A percentile compares a stretch with the other conserved stretches of the same genome.
Evolutionary conservation across 2,329 filamentous ascomycete genomes (phyloP).

Genomic region (Fusarium tjaetaba): DNA sequence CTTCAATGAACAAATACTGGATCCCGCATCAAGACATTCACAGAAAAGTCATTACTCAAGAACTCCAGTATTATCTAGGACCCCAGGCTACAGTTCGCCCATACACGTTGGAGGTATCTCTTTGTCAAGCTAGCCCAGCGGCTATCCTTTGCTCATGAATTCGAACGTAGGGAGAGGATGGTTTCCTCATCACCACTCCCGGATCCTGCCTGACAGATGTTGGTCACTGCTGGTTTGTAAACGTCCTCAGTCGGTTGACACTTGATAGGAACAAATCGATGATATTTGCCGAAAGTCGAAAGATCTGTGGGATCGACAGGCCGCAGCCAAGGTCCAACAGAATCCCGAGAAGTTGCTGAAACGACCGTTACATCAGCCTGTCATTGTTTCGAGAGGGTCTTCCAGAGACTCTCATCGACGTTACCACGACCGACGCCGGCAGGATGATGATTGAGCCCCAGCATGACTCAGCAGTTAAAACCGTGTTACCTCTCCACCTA

Average conservation of each 20-base stretch:
- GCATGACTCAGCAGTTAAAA: slow-evolving; percentile 10
- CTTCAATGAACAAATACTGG: slow-evolving; percentile 67
- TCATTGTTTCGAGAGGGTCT: slow-evolving; percentile 55
- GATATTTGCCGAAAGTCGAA: slow-evolving; percentile 69
- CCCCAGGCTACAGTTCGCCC: slow-evolving; percentile 66
- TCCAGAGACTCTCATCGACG: slow-evolving; percentile 40
- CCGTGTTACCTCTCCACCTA: background rate
- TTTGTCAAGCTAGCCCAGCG: slow-evolving; percentile 27
- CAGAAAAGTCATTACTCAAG: slow-evolving; percentile 67
- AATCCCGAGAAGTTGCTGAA: slow-evolving; percentile 62
- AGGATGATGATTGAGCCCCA: slow-evolving; percentile 37
- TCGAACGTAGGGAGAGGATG: slow-evolving; percentile 64
- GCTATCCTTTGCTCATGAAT: slow-evolving; percentile 39
- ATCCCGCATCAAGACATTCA: slow-evolving; percentile 68
- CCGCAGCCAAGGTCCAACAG: slow-evolving; percentile 59
- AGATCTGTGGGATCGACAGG: slow-evolving; percentile 66
- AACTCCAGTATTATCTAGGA: slow-evolving; percentile 67
- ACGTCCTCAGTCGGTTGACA: slow-evolving; percentile 30
- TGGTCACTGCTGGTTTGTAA: slow-evolving; percentile 45
- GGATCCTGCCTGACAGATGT: slow-evolving; percentile 69
- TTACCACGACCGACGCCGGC: slow-evolving; percentile 43
- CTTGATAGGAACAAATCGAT: slow-evolving; percentile 67
- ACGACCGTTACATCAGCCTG: slow-evolving; percentile 65
- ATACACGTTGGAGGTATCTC: slow-evolving; percentile 64
- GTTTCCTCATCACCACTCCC: slow-evolving; percentile 67